These are phyloP conservation scores for Groenewaldozyma sp. DNA, from an alignment of 1,139 yeast species.

Conservation along the genomic window DNA sequence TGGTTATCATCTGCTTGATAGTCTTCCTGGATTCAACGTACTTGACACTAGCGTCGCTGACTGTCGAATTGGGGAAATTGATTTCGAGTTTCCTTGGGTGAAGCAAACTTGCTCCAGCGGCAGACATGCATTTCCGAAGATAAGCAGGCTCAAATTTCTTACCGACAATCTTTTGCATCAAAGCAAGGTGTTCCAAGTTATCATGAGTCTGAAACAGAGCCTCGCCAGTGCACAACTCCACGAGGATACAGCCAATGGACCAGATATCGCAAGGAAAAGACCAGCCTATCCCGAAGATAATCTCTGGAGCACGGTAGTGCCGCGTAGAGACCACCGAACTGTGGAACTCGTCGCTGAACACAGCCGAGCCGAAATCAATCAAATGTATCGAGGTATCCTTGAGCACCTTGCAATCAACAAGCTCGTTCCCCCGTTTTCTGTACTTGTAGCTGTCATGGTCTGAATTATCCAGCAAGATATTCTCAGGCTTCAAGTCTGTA, in stretches of 20 bases:
- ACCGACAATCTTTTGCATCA: constrained; percentile 74
- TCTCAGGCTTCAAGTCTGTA: constrained; percentile 94
- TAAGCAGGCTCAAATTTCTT: constrained; percentile 24
- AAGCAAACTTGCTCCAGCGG: constrained; percentile 4
- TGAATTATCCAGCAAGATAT: constrained; percentile 46
- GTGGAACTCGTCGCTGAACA: constrained; percentile 90
- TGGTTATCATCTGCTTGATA: constrained; percentile 35
- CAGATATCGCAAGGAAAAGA: constrained; percentile 93
- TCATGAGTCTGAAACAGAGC: constrained; percentile 94
- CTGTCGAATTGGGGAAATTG: constrained; percentile 31
- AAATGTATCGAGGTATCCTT: constrained; percentile 75
- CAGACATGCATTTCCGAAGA: constrained; percentile 21
- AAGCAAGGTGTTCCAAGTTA: constrained; percentile 84
- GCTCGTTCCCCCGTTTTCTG: constrained; percentile 18
- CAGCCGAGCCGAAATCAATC: constrained; percentile 94
- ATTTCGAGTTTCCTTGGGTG: constrained; percentile 11
- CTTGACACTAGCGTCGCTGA: constrained; percentile 38
- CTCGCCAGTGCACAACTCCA: constrained; percentile 90
- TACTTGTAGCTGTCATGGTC: constrained; percentile 14
- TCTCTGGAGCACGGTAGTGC: constrained; percentile 96
- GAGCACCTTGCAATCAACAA: constrained; percentile 33
- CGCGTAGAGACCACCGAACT: constrained; percentile 82
- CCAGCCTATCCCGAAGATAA: constrained; percentile 87
- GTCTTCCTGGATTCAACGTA: constrained; percentile 44
- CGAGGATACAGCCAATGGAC: constrained; percentile 92